Conservation (phyloP, 768 basidiomycete species). For the Lactarius pseudohatsudake region DNA sequence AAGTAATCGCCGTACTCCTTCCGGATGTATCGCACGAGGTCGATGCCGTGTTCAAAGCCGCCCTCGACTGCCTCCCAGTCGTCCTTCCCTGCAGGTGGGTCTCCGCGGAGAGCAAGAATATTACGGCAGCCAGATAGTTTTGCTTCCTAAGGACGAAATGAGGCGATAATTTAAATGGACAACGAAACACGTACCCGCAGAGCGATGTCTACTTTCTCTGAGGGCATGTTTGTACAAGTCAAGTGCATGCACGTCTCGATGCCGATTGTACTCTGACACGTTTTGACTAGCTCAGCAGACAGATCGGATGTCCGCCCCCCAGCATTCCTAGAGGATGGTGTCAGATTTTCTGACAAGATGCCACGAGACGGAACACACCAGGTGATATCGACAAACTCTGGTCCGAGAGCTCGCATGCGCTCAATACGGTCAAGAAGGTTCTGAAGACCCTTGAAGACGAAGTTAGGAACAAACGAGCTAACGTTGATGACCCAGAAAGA, state of each 20-base stretch:
- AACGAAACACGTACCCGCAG: slow-evolving; percentile 55
- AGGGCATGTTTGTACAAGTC: slow-evolving; percentile 99
- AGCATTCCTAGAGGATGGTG: slow-evolving; percentile 71
- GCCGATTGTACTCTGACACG: slow-evolving; percentile 89
- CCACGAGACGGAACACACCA: slow-evolving; percentile 49
- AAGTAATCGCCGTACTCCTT: slow-evolving; percentile 86
- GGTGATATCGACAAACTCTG: slow-evolving; percentile 98
- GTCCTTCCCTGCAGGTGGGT: slow-evolving; percentile 84
- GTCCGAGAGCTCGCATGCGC: slow-evolving; percentile 92
- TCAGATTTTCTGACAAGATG: slow-evolving; percentile 15
- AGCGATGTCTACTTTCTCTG: slow-evolving; percentile 90
- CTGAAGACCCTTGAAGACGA: slow-evolving; percentile 69
- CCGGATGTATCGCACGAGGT: slow-evolving; percentile 89
- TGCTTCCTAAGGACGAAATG: slow-evolving; percentile 63
- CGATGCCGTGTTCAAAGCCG: slow-evolving; percentile 87
- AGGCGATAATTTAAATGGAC: slow-evolving; percentile 13
- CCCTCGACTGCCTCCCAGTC: slow-evolving; percentile 92
- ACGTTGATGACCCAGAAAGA: slow-evolving; percentile 24
- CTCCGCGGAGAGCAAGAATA: slow-evolving; percentile 89
- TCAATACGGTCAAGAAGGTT: slow-evolving; percentile 98
- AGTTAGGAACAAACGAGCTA: slow-evolving; percentile 19
- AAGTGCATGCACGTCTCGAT: slow-evolving; percentile 98
- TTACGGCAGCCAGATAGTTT: slow-evolving; percentile 88
- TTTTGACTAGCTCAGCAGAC: slow-evolving; percentile 91
- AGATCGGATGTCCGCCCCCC: slow-evolving; percentile 94